Base-by-base conservation (phyloP, 331 rosid genomes). In the Prunus yedoensis region DNA sequence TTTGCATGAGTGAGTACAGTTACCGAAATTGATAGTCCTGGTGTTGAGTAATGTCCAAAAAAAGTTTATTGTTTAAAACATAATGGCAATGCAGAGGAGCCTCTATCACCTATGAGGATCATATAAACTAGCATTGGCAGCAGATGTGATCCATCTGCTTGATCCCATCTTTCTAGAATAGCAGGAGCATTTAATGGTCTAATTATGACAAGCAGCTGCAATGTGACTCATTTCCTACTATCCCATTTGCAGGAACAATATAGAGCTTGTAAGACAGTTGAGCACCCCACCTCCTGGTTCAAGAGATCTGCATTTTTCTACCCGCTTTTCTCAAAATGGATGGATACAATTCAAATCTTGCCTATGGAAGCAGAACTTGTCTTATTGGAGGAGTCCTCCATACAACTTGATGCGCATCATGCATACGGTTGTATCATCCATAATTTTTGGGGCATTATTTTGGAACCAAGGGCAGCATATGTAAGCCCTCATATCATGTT, bases 351-450 rank as follows among this genome's bases (percentile, higher is more conserved):
- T 89, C 47, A 85, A 82, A 71, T 76, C 83, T 57, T 89, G 91
- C 71, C 67, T 83, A 30, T 85, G 94, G 89, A 89, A 85, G 73
- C 90, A 82, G 50, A 51, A 85, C 81, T 80, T 89, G 83, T 80
- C 91, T 45, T 87, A 85, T 70, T 85, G 94, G 91, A 87, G 91
- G 73, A 82, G 82, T 73, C 94, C 89, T 13, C 51, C 87, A 0
- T 89, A 85, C 86, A 87, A 89, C 89, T 80, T 89, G 88, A 77
- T 60, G 70, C 87, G 91, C 63, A 76, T 89, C 25, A 2, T 75
- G 28, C 75, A 77, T 66, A 58, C 89, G 25, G 45, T 74, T 77
- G 77, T 38, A 28, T 8, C 86, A 30, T 51, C 87, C 46, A 23
- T 89, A 20, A 52, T 89, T 23, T 23, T 23, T 23, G 23, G 23